Evolutionary conservation across 345 rosid species (phyloP).

Genomic region (Boechera stricta): DNA sequence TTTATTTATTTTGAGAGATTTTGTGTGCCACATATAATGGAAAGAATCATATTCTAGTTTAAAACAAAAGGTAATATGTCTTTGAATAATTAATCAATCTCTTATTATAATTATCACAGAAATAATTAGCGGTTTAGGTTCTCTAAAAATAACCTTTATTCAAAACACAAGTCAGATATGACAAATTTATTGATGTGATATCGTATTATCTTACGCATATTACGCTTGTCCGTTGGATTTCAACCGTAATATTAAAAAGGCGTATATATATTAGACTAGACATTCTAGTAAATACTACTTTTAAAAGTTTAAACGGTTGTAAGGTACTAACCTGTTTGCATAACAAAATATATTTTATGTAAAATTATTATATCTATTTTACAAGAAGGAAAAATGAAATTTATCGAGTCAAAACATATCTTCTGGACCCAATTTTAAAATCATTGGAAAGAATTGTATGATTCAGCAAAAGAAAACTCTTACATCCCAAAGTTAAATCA

Average conservation of each 20-base stretch:
- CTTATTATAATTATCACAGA: constrained; percentile 24
- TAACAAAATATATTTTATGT: too few relatives aligned
- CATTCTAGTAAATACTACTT: not conserved
- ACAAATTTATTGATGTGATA: constrained; percentile 46
- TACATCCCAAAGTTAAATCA: constrained; percentile 1
- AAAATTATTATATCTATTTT: not conserved
- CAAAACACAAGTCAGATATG: constrained; percentile 35
- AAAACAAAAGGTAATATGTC: constrained; percentile 35
- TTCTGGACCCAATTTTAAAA: not conserved
- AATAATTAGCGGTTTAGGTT: constrained; percentile 38
- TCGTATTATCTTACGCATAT: constrained; percentile 16
- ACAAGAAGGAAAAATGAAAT: not conserved
- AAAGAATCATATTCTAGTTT: constrained; percentile 48
- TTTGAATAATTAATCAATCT: constrained; percentile 29
- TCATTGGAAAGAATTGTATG: constrained; percentile 12
- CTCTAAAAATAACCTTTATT: constrained; percentile 24
- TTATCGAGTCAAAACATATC: not conserved
- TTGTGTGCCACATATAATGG: constrained; percentile 48
- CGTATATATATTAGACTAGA: not conserved
- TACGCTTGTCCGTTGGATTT: constrained; percentile 33
- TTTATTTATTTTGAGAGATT: constrained; percentile 29
- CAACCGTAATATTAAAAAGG: not conserved
- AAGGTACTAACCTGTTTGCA: not conserved
- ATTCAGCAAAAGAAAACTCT: constrained; percentile 7
- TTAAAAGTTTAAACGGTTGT: not conserved